Evolutionary conservation across 116 monocot genomes (phyloP).

Genomic region (Dioscorea cayenensis): DNA sequence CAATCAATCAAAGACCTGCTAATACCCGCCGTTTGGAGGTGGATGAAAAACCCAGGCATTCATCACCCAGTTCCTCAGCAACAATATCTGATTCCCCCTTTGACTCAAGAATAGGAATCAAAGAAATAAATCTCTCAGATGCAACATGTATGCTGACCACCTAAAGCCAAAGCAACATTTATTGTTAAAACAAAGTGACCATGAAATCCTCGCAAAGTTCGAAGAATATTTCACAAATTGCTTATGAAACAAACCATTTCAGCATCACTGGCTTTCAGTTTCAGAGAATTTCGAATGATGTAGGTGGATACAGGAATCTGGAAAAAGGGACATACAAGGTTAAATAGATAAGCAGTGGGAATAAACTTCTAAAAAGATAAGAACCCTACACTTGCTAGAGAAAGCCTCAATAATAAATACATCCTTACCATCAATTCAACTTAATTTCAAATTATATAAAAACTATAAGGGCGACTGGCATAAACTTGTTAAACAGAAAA

Average conservation of each 20-base stretch:
- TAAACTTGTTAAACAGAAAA: constrained; percentile 4
- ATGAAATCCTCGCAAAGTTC: not conserved
- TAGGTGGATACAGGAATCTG: constrained; percentile 60
- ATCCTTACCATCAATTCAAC: not conserved
- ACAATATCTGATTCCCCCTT: constrained; percentile 16
- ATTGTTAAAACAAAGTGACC: not conserved
- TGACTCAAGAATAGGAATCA: constrained; percentile 46
- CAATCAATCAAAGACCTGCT: constrained; percentile 32
- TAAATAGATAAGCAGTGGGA: not conserved
- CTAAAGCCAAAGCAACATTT: constrained; percentile 14
- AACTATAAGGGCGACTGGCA: not conserved
- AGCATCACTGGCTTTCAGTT: constrained; percentile 79
- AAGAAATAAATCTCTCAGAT: constrained; percentile 49
- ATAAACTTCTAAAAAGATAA: not conserved
- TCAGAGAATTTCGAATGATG: constrained; percentile 74
- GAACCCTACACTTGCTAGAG: not conserved
- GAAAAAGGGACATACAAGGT: not conserved
- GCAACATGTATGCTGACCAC: constrained; percentile 55
- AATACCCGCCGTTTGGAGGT: constrained; percentile 51
- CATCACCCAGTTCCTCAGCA: constrained; percentile 44
- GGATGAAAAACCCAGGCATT: constrained; percentile 44
- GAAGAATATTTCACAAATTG: not conserved
- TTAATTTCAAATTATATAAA: not conserved
- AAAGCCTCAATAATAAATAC: not conserved
- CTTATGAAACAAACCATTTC: constrained; percentile 44